These are phyloP conservation scores for Prinsepia uniflora DNA, from an alignment of 306 rosid species.

Conservation along the genomic window DNA sequence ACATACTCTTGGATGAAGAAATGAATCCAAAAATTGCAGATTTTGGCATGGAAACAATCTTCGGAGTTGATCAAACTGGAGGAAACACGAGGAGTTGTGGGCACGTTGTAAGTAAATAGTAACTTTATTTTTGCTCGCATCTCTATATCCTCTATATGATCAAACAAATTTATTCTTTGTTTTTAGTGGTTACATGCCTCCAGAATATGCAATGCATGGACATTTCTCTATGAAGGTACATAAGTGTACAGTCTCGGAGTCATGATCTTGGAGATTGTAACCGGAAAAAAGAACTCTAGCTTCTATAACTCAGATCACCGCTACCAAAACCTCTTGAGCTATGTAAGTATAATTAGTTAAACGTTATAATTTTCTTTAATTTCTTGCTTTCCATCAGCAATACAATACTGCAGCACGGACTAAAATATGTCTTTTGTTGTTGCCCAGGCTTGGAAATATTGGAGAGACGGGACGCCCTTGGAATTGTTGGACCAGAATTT, in stretches of 20 bases:
- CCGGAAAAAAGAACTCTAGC: conserved; percentile 17
- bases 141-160: no score
- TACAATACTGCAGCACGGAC: no score
- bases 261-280: conserved; percentile 24
- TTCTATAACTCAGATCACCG: conserved; percentile 15
- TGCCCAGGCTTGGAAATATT: conserved; percentile 30
- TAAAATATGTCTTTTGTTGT: background rate
- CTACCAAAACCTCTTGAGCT: conserved; percentile 21
- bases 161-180: background rate
- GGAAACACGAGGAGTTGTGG: conserved; percentile 20
- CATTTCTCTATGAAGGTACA: conserved; percentile 19
- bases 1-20: conserved; percentile 26
- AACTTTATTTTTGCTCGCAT: background rate
- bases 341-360: conserved; percentile 16
- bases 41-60: conserved; percentile 30
- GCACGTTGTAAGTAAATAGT: conserved; percentile 13
- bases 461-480: conserved; percentile 20
- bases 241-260: conserved; percentile 30
- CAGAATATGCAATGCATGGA: conserved; percentile 26
- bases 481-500: conserved; percentile 24
- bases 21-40: conserved; percentile 37
- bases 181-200: conserved; percentile 29
- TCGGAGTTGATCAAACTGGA: conserved; percentile 25
- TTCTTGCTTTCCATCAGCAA: no score
- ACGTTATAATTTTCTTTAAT: background rate